phyloP scores from a whole-genome alignment of 768 basidiomycete species.

The Crassisporium funariophilum region DNA sequence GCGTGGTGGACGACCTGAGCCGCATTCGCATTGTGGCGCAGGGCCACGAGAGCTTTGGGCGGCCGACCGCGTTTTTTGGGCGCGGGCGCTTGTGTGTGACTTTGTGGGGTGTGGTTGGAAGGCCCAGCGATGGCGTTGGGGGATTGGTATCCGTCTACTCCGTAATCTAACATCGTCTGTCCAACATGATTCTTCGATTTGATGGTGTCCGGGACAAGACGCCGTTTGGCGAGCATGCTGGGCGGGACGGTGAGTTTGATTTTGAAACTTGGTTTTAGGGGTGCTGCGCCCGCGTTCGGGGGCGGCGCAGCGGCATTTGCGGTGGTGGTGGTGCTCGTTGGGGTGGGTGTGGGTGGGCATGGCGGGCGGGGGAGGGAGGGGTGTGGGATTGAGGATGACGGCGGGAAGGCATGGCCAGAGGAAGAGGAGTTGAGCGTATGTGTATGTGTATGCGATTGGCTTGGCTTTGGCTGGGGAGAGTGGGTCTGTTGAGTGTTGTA shows the following conservation, averaged over 20 bases:
- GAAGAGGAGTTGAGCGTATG: slow-evolving; percentile 11
- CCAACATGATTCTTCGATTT: slow-evolving; percentile 28
- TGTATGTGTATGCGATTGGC: too few species aligned
- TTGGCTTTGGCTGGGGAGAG: too few species aligned
- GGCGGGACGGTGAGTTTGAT: slow-evolving; percentile 73
- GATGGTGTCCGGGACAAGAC: slow-evolving; percentile 6
- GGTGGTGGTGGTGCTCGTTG: slow-evolving; percentile 25
- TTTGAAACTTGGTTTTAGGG: slow-evolving; percentile 52
- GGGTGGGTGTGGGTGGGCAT: slow-evolving; percentile 35
- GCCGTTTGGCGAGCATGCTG: slow-evolving; percentile 49
- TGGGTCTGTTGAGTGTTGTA: slow-evolving; percentile 28
- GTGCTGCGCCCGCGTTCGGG: too few species aligned
- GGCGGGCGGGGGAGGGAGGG: slow-evolving; percentile 31
- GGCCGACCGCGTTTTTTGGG: slow-evolving; percentile 61
- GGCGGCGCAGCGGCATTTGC: too few species aligned
- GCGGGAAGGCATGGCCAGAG: slow-evolving; percentile 12
- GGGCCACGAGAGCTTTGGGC: too few species aligned
- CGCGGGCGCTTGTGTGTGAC: slow-evolving; percentile 17
- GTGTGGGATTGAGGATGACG: neutral
- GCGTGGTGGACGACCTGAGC: too few species aligned
- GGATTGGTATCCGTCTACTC: slow-evolving; percentile 34
- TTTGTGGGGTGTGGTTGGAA: too few species aligned
- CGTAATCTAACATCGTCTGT: slow-evolving; percentile 44
- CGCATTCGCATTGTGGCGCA: too few species aligned
- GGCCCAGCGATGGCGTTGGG: slow-evolving; percentile 10